Conservation (phyloP, 2,329 filamentous ascomycete genomes). For the Microthyrium microscopicum region DNA sequence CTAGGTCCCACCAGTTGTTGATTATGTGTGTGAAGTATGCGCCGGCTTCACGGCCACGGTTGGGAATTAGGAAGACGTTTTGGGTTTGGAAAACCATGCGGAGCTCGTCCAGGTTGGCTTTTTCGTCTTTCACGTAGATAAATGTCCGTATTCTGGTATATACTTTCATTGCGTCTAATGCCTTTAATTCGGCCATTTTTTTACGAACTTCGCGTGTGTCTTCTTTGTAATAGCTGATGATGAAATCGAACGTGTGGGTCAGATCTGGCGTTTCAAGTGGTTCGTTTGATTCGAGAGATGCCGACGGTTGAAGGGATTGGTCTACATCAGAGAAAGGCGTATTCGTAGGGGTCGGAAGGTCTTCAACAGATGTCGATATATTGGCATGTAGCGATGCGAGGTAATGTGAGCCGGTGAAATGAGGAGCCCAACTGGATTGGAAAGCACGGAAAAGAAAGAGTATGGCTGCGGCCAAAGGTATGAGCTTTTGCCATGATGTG, state of each 20-base stretch:
- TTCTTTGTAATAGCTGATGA: conserved; percentile 4
- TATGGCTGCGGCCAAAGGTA: too few species aligned
- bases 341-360: too few species aligned
- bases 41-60: conserved; percentile 28
- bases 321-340: too few species aligned
- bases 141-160: conserved; percentile 7
- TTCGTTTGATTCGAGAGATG: too few species aligned
- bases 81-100: conserved; percentile 13
- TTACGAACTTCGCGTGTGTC: background rate
- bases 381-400: too few species aligned
- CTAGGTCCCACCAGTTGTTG: conserved; percentile 24
- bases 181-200: conserved; percentile 1
- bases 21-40: conserved; percentile 32
- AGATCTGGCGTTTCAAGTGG: too few species aligned
- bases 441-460: too few species aligned
- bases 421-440: too few species aligned
- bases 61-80: conserved; percentile 16
- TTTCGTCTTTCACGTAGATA: conserved; percentile 19
- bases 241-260: conserved; percentile 5
- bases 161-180: background rate
- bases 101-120: conserved; percentile 13
- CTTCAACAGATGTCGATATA: too few species aligned
- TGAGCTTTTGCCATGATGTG: too few species aligned
- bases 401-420: too few species aligned
- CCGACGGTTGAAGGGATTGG: too few species aligned